Evolutionary conservation across 805 yeast species (phyloP).

Genomic region (Wickerhamiella kurtzmanii): DNA sequence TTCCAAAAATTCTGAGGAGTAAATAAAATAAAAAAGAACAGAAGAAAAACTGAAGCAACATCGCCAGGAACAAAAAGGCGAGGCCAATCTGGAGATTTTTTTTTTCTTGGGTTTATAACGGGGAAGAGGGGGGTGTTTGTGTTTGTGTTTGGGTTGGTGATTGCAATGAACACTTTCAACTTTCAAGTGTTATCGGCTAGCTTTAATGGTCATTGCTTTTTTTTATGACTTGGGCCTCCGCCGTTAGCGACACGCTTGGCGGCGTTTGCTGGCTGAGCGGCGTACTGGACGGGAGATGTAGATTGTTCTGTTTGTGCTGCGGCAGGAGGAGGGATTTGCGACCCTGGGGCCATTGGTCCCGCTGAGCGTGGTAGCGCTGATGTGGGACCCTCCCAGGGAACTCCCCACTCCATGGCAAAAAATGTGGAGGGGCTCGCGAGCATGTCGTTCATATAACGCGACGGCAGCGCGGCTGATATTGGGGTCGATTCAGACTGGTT

Average conservation of each 20-base stretch:
- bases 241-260: conserved; percentile 4
- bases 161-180: too few species aligned
- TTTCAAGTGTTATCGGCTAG: too few species aligned
- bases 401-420: conserved; percentile 48
- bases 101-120: too few species aligned
- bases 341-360: neutral
- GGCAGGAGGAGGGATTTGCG: neutral
- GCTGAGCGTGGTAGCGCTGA: conserved; percentile 9
- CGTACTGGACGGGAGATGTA: neutral
- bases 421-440: conserved; percentile 73
- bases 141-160: too few species aligned
- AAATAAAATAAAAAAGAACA: neutral
- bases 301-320: conserved; percentile 1
- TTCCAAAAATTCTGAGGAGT: neutral
- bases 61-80: neutral
- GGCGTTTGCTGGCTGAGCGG: conserved; percentile 5
- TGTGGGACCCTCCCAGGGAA: conserved; percentile 18
- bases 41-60: too few species aligned
- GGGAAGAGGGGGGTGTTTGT: too few species aligned
- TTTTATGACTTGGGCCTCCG: neutral
- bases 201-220: neutral
- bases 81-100: too few species aligned
- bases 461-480: conserved; percentile 52
- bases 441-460: conserved; percentile 55
- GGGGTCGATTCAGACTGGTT: conserved; percentile 56